Conservation (phyloP, 768 basidiomycete species). For the Thelephora ganbajun region DNA sequence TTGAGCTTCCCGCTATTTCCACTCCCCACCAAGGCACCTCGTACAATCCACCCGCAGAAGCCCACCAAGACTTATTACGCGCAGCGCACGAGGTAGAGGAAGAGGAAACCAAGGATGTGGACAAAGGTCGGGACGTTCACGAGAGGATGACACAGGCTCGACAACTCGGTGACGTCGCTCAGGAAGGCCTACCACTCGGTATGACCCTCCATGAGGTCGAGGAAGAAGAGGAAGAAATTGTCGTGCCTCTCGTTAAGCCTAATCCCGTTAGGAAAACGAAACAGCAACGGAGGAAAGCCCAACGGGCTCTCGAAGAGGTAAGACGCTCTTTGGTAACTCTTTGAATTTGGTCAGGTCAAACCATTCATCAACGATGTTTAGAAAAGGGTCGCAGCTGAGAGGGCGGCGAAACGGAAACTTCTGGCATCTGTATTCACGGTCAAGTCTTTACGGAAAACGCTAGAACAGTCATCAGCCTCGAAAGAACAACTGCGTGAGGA, state of each 20-base stretch:
- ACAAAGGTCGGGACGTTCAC: not conserved
- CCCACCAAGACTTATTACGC: conserved; percentile 58
- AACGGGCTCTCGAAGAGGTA: conserved; percentile 43
- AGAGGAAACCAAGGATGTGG: conserved; percentile 28
- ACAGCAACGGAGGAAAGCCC: conserved; percentile 55
- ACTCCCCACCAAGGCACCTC: conserved; percentile 75
- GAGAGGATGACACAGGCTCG: conserved; percentile 38
- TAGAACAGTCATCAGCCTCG: conserved; percentile 21
- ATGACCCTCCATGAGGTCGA: conserved; percentile 48
- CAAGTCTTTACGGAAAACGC: conserved; percentile 33
- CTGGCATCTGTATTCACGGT: conserved; percentile 42
- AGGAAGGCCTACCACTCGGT: conserved; percentile 34
- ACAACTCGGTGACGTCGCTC: conserved; percentile 16
- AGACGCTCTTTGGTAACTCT: conserved; percentile 5
- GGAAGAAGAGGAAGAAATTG: conserved; percentile 20
- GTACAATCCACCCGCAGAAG: conserved; percentile 72
- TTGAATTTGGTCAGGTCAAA: not conserved
- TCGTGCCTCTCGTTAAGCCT: conserved; percentile 23
- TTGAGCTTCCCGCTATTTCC: conserved; percentile 49
- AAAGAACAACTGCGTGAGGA: conserved; percentile 24
- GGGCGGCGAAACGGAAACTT: conserved; percentile 45
- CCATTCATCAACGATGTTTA: conserved; percentile 13
- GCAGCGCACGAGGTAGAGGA: conserved; percentile 57
- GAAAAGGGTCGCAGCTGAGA: conserved; percentile 54
- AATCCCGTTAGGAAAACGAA: conserved; percentile 40